Evolutionary conservation across 306 rosid species (phyloP), one percentile per base, ranked within the genome.

Genomic region (Citrullus mucosospermus): DNA sequence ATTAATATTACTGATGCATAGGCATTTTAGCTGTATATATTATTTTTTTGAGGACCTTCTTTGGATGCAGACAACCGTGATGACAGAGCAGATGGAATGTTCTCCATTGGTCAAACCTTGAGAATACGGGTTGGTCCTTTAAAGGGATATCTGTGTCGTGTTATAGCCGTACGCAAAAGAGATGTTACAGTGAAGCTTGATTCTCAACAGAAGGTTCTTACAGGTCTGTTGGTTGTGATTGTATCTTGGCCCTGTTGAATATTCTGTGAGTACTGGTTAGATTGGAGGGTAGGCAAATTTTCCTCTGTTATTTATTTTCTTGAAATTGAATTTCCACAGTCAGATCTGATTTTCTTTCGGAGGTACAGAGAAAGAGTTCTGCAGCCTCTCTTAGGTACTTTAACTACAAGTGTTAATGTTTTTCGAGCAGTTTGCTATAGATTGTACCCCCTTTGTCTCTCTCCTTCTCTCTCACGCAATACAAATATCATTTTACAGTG

Each of bases 101-200:
- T 88, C 88, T 80, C 92, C 61, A 91, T 96, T 83, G 99, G 99
- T 85, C 99, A 96, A 90, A 85, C 92, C 75, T 85, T 96, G 85
- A 91, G 99, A 88, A 96, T 96, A 78, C 94, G 93, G 69, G 82
- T 96, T 62, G 99, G 99, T 82, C 99, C 98, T 28, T 88, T 96
- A 80, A 96, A 96, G 91, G 99, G 99, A 69, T 96, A 92, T 84
- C 92, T 93, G 25, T 92, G 99, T 83, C 97, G 99, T 44, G 96
- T 92, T 76, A 80, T 90, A 84, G 99, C 93, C 53, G 83, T 92
- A 62, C 99, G 93, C 2, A 96, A 94, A 53, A 75, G 83, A 53
- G 99, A 92, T 83, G 89, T 96, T 80, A 96, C 98, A 18, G 99
- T 96, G 79, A 96, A 96, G 88, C 93, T 96, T 54, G 98, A 96